phyloP scores from a whole-genome alignment of 805 yeast genomes.

The Ogataea neopini region DNA sequence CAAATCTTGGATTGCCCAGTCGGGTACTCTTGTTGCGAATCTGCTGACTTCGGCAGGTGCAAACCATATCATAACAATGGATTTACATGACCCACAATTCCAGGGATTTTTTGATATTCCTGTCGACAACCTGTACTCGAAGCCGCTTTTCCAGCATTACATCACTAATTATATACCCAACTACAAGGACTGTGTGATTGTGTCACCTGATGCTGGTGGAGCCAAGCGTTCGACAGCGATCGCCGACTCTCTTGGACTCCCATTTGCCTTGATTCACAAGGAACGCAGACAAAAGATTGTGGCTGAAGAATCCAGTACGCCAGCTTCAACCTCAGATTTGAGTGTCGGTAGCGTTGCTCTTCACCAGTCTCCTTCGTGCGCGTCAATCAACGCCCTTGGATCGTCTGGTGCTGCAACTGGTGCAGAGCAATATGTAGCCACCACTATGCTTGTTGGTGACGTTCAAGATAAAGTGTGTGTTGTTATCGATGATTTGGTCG shows the following conservation, averaged over 20 bases:
- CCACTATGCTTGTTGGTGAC: conserved; percentile 96
- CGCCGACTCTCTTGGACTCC: conserved; percentile 85
- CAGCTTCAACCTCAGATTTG: conserved; percentile 9
- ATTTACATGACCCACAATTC: conserved; percentile 95
- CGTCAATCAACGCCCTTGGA: conserved; percentile 14
- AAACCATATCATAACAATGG: conserved; percentile 96
- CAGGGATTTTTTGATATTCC: conserved; percentile 97
- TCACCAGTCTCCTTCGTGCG: conserved; percentile 20
- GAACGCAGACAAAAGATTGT: conserved; percentile 65
- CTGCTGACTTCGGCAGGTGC: conserved; percentile 91
- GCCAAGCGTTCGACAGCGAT: conserved; percentile 95
- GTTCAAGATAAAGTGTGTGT: conserved; percentile 85
- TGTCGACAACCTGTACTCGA: conserved; percentile 89
- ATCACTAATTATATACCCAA: conserved; percentile 76
- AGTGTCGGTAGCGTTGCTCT: conserved; percentile 20
- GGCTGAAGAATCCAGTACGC: conserved; percentile 21
- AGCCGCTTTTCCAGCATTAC: conserved; percentile 84
- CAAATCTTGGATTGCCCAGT: conserved; percentile 94
- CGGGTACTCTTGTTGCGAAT: conserved; percentile 90
- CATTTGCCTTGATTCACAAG: conserved; percentile 94
- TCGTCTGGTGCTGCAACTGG: conserved; percentile 1
- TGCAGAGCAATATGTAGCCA: conserved; percentile 49
- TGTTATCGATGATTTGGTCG: conserved; percentile 91
- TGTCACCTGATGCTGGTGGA: conserved; percentile 99
- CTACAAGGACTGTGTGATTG: conserved; percentile 82